A percentile compares a stretch with the other conserved stretches of the same genome.
Conservation (phyloP, 2,329 filamentous ascomycete genomes). For the Aspergillus neotritici region DNA sequence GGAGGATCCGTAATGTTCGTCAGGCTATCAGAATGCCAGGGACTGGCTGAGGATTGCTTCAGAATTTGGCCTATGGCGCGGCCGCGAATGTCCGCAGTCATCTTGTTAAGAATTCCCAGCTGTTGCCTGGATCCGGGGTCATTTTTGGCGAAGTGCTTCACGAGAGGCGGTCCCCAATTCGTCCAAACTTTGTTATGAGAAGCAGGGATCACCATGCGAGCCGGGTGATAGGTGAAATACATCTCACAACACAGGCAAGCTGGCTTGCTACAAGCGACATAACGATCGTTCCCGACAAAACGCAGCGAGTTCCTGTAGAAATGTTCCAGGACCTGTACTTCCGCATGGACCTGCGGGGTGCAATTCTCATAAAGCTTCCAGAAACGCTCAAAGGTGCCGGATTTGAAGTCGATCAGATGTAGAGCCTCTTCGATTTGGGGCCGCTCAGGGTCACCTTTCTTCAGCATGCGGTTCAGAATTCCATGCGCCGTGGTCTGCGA, state of each 20-base stretch:
- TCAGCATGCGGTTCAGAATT: conserved; percentile 25
- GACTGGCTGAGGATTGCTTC: conserved; percentile 12
- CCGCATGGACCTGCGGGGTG: conserved; percentile 36
- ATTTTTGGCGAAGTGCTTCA: conserved; percentile 7
- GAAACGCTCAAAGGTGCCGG: conserved; percentile 23
- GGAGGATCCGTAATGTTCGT: conserved; percentile 14
- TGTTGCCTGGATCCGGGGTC: conserved; percentile 10
- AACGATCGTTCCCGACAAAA: conserved; percentile 40
- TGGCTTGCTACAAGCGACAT: conserved; percentile 49
- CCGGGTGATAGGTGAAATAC: conserved; percentile 27
- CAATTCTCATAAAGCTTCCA: conserved; percentile 7
- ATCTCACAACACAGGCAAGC: conserved; percentile 47
- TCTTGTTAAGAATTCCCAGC: conserved; percentile 21
- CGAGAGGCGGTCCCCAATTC: conserved; percentile 24
- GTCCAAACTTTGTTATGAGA: conserved; percentile 26
- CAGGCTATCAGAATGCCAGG: conserved; percentile 21
- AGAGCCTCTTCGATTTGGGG: conserved; percentile 14
- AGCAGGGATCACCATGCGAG: conserved; percentile 18
- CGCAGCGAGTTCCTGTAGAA: conserved; percentile 32
- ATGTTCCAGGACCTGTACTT: conserved; percentile 46
- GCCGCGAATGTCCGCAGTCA: conserved; percentile 19
- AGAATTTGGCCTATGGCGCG: conserved; percentile 20
- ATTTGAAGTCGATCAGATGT: conserved; percentile 25
- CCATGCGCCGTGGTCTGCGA: conserved; percentile 17
- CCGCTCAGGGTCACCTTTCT: conserved; percentile 8